Base-by-base conservation (phyloP, 2,329 filamentous ascomycete species). In the Colletotrichum godetiae region DNA sequence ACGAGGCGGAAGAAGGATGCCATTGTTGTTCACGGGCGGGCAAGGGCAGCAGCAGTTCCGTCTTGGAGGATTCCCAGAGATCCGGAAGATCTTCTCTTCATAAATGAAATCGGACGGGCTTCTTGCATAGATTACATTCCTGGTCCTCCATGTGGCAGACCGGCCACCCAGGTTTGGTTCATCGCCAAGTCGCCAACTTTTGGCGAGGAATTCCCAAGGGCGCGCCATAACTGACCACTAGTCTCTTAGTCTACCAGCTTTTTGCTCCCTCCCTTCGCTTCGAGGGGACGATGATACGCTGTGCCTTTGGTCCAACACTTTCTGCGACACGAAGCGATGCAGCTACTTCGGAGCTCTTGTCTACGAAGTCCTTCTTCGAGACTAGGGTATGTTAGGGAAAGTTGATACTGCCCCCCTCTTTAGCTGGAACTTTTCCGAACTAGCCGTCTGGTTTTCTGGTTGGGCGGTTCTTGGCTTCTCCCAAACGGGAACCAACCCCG, bases 251-350 rank as follows among this genome's bases (percentile, higher is more conserved):
- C 37, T 42, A 42, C 37, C 37, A 42, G 13, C 19, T 42, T 27
- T 37, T 56, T 60, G 55, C 33, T 49, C 15, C 56, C 49, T 71
- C 63, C 63, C 68, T 49, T 71, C 24, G 63, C 55, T 55, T 37
- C 42, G 46, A 49, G 42, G 42, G 42, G 63, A 13, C 15, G 68
- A 71, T 67, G 68, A 71, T 29, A 71, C 68, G 63, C 68, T 67
- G 42, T 55, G 22, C 42, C 31, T 53, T 42, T 55, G 12, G 31
- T 22, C 33, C 24, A 60, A 46, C 22, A 56, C 46, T 56, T 67
- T 49, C 56, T 58, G 57, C 35, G 46, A 29, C 46, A 42, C 10
- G 29, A 56, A 12, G 33, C 27, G 31, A 12, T 31, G 19, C 10
- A 27, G 53, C 42, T 35, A 29, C 35, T 33, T 35, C 49, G 63